Percentiles rank a stretch among this genome's conserved stretches.
Conservation (phyloP, 1,284 basidiomycete species). For the Phylloboletellus chloephorus region DNA sequence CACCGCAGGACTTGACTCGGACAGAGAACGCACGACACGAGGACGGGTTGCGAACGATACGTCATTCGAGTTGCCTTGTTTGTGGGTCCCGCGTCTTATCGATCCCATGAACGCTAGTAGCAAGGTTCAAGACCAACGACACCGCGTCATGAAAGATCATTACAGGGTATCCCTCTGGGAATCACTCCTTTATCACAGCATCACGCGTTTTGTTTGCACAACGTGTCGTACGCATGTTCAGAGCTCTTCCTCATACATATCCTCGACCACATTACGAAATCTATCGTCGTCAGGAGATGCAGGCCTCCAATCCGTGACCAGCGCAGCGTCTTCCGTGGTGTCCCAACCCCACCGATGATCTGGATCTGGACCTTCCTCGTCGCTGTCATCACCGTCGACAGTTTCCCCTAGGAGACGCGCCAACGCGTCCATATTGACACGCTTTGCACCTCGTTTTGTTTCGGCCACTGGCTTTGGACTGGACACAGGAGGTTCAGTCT, state of each 20-base stretch:
- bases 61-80: constrained; percentile 5
- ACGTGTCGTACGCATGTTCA: constrained; percentile 11
- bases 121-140: constrained; percentile 21
- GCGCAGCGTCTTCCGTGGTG: constrained; percentile 23
- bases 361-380: constrained; percentile 14
- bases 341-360: constrained; percentile 10
- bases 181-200: neutral
- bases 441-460: constrained; percentile 26
- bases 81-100: no score
- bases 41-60: constrained; percentile 1
- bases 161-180: no score
- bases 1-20: constrained; percentile 1
- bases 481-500: neutral
- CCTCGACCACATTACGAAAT: constrained; percentile 13
- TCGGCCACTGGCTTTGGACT: constrained; percentile 11
- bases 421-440: constrained; percentile 37
- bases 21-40: constrained; percentile 1
- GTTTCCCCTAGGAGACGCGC: constrained; percentile 27
- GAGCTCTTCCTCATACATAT: constrained; percentile 30
- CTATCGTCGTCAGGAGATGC: constrained; percentile 28
- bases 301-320: constrained; percentile 37
- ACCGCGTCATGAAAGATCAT: constrained; percentile 19
- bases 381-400: constrained; percentile 6
- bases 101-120: constrained; percentile 9
- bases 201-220: neutral